Evolutionary conservation across 2,329 filamentous ascomycete genomes (phyloP), one percentile per base, ranked within the genome.

Genomic region (Aspergillus arachidicola): DNA sequence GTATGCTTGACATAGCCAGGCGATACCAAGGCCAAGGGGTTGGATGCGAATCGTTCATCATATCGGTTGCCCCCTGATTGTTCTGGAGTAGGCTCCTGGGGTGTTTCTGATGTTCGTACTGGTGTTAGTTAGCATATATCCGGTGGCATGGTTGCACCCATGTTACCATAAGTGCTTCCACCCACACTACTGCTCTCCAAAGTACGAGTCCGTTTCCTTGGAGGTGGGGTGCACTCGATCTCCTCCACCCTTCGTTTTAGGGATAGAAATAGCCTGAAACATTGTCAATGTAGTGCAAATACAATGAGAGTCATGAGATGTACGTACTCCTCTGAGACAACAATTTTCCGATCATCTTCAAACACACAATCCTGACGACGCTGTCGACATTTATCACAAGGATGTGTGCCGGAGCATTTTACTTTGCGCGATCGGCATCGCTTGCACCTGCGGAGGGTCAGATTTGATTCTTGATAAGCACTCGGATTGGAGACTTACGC

Each of bases 311-410:
- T 3, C 4, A 2, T 48, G 16, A 1, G 11, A 6, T 12, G 6
- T n/a, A 38, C 26, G 50, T 69, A 80, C 80, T 77, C 78, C 71
- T 76, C 73, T 11, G 80, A 81, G 2, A 82, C 79, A 9, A 82
- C 69, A 28, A 83, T 74, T 62, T 82, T 82, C 38, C 80, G 76
- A 43, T 81, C 78, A 43, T 76, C 73, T 53, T 80, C 76, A 53
- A 79, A 79, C 26, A 70, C 71, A 61, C 78, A 80, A 5, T 70
- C 64, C 12, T 76, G 72, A n/a, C 70, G 73, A 50, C 77, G 72
- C 60, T 76, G 75, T 34, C 66, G 73, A 65, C 78, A 80, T 26
- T 75, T 73, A 54, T 76, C 73, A 63, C 77, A 79, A 4, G 77
- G 77, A 56, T 75, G 71, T 6, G 67, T 66, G 19, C 76, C 77